Evolutionary conservation across 1,139 yeast genomes (phyloP), one percentile per base, ranked within the genome.

Genomic region (Candida labiduridarum): DNA sequence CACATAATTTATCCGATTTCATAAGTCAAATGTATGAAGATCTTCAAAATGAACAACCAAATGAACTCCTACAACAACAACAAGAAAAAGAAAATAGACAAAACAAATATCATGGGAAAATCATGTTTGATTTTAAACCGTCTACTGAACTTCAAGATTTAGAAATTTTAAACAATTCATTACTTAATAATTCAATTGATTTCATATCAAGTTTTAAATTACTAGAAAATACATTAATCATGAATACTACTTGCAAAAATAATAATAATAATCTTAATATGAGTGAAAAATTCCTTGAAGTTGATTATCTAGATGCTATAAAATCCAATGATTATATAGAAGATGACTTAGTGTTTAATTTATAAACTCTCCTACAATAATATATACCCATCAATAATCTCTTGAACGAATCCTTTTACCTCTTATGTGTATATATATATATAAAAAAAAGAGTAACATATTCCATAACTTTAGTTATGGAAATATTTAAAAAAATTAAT

Each of bases 81-180:
- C 66, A 29, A 56, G 48, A 52, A 63, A 63, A 56, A 55, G 70
- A 38, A 61, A 22, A 22, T 22, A 4, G 25, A 22, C 4, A 22
- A 22, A 22, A 22, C 7, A 22, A 22, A 4, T 7, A 7, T 22
- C 62, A 47, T 22, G 43, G 43, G 22, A 40, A 40, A 27, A n/a
- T 27, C 7, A 25, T 4, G 3, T 27, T 40, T n/a, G 33, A 40
- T 27, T 25, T 14, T 27, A 31, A 18, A 65, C 71, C 18, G 52
- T 68, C 35, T 68, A 44, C 61, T 19, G 76, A 71, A 50, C 45
- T 45, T 12, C 44, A 53, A 30, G 69, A 66, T 47, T 57, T 65
- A 15, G 46, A 53, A 18, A 47, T 56, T 41, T 51, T 60, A 25
- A 54, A 54, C 18, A 45, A 52, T 30, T 48, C 55, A 35, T 55